Conservation (phyloP, 257 asterid species). For the Phtheirospermum japonicum region DNA sequence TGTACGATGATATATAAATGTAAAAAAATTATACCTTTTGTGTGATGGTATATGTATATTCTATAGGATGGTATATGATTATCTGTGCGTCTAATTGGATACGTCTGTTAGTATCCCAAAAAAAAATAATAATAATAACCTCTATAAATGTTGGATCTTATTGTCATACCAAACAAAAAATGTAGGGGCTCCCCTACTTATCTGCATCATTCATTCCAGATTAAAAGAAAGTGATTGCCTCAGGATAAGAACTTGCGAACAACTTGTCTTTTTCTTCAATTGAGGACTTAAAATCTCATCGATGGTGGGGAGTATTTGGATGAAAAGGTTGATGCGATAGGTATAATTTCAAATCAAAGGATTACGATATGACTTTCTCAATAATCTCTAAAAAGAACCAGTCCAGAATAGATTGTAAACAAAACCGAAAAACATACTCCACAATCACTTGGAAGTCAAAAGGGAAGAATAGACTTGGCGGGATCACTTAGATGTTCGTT, state of each 20-base stretch:
- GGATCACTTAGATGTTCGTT: conserved; percentile 83
- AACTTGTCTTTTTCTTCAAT: not conserved
- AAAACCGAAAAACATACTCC: no score
- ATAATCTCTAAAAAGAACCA: no score
- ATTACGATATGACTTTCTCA: not conserved
- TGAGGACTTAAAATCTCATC: not conserved
- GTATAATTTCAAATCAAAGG: conserved; percentile 1
- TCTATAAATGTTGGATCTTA: conserved; percentile 17
- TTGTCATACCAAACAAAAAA: conserved; percentile 7
- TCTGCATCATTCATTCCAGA: conserved; percentile 1
- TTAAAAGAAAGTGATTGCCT: conserved; percentile 10
- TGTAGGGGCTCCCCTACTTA: conserved; percentile 25
- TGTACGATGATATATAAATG: no score
- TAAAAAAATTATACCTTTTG: no score
- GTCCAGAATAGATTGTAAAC: no score
- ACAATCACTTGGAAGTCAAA: no score
- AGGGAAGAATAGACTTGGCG: no score
- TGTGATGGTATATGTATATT: no score
- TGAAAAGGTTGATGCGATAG: not conserved
- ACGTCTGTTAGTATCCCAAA: no score
- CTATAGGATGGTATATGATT: no score
- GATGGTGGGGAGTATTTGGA: conserved; percentile 2
- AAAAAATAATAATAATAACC: no score
- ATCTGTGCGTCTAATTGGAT: no score
- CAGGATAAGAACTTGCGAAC: conserved; percentile 7